Evolutionary conservation across 2,329 filamentous ascomycete genomes (phyloP).

Genomic region (Arthrobotrys conoides): DNA sequence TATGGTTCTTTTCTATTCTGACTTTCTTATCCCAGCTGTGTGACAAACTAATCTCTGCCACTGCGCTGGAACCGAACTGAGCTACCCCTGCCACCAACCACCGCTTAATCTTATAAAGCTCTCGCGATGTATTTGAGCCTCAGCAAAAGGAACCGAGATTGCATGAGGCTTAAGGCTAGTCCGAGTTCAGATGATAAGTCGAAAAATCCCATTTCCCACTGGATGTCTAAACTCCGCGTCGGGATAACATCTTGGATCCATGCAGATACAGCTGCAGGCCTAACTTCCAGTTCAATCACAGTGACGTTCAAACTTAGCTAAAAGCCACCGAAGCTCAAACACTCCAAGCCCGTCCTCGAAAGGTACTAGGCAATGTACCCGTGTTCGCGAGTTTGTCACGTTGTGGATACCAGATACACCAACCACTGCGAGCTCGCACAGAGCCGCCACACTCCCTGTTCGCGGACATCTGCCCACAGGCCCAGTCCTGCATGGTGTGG

Average conservation of each 20-base stretch:
- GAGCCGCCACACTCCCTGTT: constrained; percentile 39
- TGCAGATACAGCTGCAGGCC: background rate
- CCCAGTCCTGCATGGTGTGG: constrained; percentile 35
- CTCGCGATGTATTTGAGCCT: background rate
- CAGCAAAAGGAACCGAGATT: background rate
- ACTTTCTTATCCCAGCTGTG: background rate
- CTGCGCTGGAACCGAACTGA: background rate
- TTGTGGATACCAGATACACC: constrained; percentile 5
- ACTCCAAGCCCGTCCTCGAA: background rate
- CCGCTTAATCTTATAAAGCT: too few relatives aligned
- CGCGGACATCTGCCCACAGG: constrained; percentile 7
- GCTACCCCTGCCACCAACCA: background rate
- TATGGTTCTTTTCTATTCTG: background rate
- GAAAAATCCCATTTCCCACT: background rate
- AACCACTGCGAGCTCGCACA: constrained; percentile 19
- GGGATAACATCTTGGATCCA: background rate
- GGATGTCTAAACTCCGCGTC: constrained; percentile 3
- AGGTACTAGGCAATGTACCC: background rate
- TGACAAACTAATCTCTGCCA: background rate
- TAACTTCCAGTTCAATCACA: background rate
- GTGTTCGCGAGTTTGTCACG: constrained; percentile 9
- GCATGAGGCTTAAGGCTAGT: background rate
- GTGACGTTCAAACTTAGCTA: background rate
- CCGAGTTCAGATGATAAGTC: background rate
- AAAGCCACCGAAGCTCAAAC: constrained; percentile 8